Evolutionary conservation across 306 rosid genomes (phyloP), one percentile per base, ranked within the genome.

Genomic region (Vachellia pachyceras): DNA sequence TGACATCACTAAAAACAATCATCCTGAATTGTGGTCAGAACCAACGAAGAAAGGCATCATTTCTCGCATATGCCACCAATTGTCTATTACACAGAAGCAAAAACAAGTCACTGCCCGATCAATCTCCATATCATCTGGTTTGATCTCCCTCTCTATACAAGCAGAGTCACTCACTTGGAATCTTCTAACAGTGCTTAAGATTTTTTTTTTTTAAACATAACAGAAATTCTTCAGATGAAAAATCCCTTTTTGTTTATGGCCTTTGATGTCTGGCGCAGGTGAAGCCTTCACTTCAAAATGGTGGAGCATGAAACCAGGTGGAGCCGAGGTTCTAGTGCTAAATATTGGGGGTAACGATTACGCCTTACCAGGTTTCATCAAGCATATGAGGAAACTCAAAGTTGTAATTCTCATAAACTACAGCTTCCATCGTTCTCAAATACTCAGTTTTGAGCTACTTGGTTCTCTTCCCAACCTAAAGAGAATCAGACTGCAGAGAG

Each of bases 51-150:
- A 61, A 68, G 20, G 68, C 9, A 3, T 60, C 61, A 64, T 64
- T 33, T 83, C 86, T 20, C 75, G 36, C 61, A 29, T 87, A 13
- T 15, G 12, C 3, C 29, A 0, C 0, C 41, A 8, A 20, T 20
- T 6, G 63, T 55, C 20, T 7, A n/a, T 15, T 6, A 0, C 0
- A 8, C 8, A 22, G 14, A 58, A 58, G 65, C 65, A 58, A 41
- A 81, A 39, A n/a, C 72, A 20, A 11, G 84, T 81, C 49, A 77
- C 37, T 37, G 90, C 87, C 12, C 77, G 81, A 46, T 33, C 67
- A 63, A 12, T 94, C 44, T 92, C 94, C 25, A 87, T 92, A 79
- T 88, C 95, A 72, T 89, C 97, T 14, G 94, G 98, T 94, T 69
- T 22, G 58, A 23, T 79, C 78, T 71, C 72, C 23, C 64, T 77